phyloP scores from a whole-genome alignment of 495 filamentous ascomycete genomes.

The Rhypophila decipiens region DNA sequence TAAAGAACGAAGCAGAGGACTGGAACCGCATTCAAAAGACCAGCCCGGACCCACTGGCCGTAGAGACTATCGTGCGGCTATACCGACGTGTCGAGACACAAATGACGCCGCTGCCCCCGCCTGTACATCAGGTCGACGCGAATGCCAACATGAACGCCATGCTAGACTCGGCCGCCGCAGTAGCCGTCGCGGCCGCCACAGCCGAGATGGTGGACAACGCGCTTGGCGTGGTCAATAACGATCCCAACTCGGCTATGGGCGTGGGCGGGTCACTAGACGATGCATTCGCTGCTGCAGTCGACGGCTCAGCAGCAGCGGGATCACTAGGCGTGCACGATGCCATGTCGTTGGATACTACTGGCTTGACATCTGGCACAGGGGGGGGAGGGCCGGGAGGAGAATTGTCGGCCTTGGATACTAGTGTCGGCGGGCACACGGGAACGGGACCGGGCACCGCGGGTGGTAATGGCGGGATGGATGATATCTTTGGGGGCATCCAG shows the following conservation, averaged over 20 bases:
- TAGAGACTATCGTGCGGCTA: constrained; percentile 69
- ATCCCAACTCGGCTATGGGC: no score
- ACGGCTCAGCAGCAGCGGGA: constrained; percentile 11
- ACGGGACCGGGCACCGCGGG: constrained; percentile 6
- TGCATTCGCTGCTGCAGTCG: constrained; percentile 26
- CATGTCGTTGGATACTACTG: constrained; percentile 20
- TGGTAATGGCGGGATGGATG: constrained; percentile 28
- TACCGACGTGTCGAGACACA: constrained; percentile 66
- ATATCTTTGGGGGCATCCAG: constrained; percentile 30
- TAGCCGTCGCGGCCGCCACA: constrained; percentile 23
- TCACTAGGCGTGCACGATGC: constrained; percentile 14
- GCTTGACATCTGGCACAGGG: no score
- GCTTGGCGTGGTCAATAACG: constrained; percentile 16
- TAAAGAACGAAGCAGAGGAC: constrained; percentile 57
- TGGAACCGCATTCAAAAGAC: constrained; percentile 55
- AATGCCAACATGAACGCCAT: no score
- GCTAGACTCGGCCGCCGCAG: constrained; percentile 18
- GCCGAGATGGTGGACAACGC: constrained; percentile 8
- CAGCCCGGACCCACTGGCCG: constrained; percentile 53
- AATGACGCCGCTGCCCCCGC: constrained; percentile 29
- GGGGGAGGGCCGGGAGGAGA: constrained; percentile 16
- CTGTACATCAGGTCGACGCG: no score
- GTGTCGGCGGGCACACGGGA: constrained; percentile 11
- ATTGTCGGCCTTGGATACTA: constrained; percentile 11
- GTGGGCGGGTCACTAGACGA: constrained; percentile 20